phyloP scores from a whole-genome alignment of 495 filamentous ascomycete species.

The Xylaria venustula region DNA sequence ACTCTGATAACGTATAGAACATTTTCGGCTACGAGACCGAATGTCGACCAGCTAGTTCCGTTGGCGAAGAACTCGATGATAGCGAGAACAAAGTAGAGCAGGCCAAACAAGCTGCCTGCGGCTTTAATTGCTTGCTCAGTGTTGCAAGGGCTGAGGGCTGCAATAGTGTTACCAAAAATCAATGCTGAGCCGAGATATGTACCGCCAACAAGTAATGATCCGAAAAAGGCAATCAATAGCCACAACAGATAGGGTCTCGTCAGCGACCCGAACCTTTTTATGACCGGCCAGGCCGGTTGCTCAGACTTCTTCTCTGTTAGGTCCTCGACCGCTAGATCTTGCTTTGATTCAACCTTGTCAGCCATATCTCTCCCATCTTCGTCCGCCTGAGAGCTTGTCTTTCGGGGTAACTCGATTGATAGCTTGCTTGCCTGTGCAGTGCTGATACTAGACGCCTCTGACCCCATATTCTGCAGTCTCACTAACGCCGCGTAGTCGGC shows the following conservation, averaged over 20 bases:
- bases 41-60: conserved; percentile 42
- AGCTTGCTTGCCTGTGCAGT: conserved; percentile 15
- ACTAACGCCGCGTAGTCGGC: conserved; percentile 45
- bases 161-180: conserved; percentile 52
- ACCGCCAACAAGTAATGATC: conserved; percentile 42
- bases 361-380: not conserved
- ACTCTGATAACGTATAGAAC: conserved; percentile 42
- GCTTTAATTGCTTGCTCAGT: conserved; percentile 32
- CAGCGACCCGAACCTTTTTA: conserved; percentile 23
- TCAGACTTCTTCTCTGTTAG: not conserved
- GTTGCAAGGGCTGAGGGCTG: conserved; percentile 30
- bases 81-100: conserved; percentile 55
- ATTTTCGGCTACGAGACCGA: conserved; percentile 49
- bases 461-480: conserved; percentile 29
- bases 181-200: conserved; percentile 47
- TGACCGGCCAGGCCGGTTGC: conserved; percentile 23
- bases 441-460: conserved; percentile 27
- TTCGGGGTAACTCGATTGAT: conserved; percentile 12
- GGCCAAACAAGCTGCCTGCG: conserved; percentile 47
- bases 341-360: conserved; percentile 8
- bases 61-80: conserved; percentile 48
- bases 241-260: conserved; percentile 26
- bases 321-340: not conserved
- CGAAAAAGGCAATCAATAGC: conserved; percentile 28
- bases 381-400: not conserved